Conservation (phyloP, 2,329 filamentous ascomycete species). For the Canariomyces notabilis region DNA sequence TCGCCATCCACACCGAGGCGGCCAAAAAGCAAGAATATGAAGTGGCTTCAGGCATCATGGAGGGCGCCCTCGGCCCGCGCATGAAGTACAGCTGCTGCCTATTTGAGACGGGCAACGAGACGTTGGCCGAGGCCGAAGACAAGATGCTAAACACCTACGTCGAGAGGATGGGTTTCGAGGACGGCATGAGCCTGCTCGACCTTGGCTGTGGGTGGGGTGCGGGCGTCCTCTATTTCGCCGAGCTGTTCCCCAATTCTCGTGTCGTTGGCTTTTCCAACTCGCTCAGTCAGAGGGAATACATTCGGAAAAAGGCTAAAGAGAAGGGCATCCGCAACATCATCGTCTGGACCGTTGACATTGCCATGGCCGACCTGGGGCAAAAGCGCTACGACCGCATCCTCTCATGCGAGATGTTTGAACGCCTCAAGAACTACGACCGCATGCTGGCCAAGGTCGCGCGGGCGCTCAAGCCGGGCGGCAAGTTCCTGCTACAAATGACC, state of each 20-base stretch:
- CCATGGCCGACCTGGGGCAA: constrained; percentile 58
- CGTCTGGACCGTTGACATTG: constrained; percentile 63
- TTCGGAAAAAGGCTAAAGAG: constrained; percentile 52
- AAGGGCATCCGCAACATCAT: constrained; percentile 56
- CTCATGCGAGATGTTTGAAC: constrained; percentile 66
- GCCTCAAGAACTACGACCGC: constrained; percentile 71
- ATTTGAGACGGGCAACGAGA: constrained; percentile 58
- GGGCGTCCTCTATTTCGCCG: constrained; percentile 59
- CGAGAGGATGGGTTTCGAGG: constrained; percentile 51
- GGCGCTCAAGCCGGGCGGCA: constrained; percentile 57
- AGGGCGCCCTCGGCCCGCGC: constrained; percentile 56
- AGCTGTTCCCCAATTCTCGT: constrained; percentile 54
- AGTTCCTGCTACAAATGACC: constrained; percentile 67
- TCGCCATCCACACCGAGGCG: constrained; percentile 61
- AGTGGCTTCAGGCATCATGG: constrained; percentile 60
- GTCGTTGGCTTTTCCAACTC: constrained; percentile 68
- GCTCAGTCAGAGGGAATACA: constrained; percentile 61
- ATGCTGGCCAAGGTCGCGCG: constrained; percentile 59
- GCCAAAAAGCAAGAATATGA: constrained; percentile 71
- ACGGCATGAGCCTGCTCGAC: constrained; percentile 59
- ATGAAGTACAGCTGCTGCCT: constrained; percentile 70
- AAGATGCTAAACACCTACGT: constrained; percentile 62
- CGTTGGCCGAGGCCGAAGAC: constrained; percentile 60
- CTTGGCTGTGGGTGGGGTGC: constrained; percentile 69
- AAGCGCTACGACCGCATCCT: constrained; percentile 59